Conservation (phyloP, 306 rosid genomes). For the Sophora flavescens region DNA sequence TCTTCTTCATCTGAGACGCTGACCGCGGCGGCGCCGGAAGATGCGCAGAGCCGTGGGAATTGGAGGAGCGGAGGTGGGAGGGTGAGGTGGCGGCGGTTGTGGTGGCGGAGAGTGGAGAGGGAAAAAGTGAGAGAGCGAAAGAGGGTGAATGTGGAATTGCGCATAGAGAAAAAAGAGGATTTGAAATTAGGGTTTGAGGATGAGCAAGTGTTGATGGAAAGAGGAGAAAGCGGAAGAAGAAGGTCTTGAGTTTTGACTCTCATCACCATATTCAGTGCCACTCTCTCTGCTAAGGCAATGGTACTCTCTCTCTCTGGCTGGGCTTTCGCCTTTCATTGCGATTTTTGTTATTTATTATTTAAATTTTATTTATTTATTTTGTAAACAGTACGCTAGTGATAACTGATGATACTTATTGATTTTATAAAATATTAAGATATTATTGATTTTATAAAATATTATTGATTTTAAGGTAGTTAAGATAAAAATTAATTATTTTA, state of each 20-base stretch:
- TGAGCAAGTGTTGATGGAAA: slow-evolving; percentile 4
- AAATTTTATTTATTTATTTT: too few relatives aligned
- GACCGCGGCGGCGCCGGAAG: background rate
- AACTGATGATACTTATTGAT: too few relatives aligned
- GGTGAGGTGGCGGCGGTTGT: slow-evolving; percentile 6
- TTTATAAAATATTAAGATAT: too few relatives aligned
- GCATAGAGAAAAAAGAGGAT: slow-evolving; percentile 37
- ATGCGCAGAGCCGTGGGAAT: slow-evolving; percentile 2
- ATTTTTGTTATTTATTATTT: background rate
- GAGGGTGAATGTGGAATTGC: slow-evolving; percentile 36
- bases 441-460: too few relatives aligned
- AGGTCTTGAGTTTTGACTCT: slow-evolving; percentile 7
- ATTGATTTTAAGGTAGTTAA: too few relatives aligned
- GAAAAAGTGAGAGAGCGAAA: slow-evolving; percentile 33
- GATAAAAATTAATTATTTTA: too few relatives aligned
- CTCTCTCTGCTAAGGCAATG: background rate
- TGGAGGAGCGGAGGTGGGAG: slow-evolving; percentile 17
- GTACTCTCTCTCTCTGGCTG: background rate
- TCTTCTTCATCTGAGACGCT: background rate
- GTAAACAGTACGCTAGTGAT: too few relatives aligned
- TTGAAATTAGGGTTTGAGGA: slow-evolving; percentile 31
- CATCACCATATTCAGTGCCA: background rate
- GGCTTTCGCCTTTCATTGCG: background rate
- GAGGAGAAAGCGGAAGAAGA: background rate
- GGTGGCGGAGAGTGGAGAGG: slow-evolving; percentile 7